Evolutionary conservation across 768 basidiomycete genomes (phyloP), one percentile per base, ranked within the genome.

Genomic region (Kwoniella mangroviensis): DNA sequence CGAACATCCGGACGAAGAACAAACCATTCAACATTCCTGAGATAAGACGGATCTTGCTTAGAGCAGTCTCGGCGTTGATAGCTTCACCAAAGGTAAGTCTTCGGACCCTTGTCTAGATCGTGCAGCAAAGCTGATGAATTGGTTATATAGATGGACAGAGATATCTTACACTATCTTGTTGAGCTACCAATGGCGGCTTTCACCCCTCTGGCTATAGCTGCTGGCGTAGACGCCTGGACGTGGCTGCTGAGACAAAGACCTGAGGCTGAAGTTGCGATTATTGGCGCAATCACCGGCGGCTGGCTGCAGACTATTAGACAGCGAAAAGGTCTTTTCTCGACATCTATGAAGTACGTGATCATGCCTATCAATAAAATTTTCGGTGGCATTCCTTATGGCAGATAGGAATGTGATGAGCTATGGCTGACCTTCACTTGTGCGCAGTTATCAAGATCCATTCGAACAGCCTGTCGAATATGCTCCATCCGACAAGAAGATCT

Each of bases 211-310:
- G 89, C 94, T 0, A 88, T 98, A 67, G 87, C 92, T 17, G 88
- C 92, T 1, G 95, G 93, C 0, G 90, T 94, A 53, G 94, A 98
- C 79, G 90, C 91, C 11, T 98, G 97, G 97, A 93, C 91, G 3
- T 98, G 95, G 95, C 87, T 97, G 0, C 91, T 97, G 63, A 89
- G 92, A 15, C 92, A 96, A 80, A 89, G 92, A 68, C 90, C 92
- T 0, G 87, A 88, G 57, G 85, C 91, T 12, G 95, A 98, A 82
- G 88, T 94, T 58, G 88, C 90, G 2, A 83, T 98, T 21, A 91
- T 98, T 87, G 85, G 88, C 4, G 94, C 98, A 76, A 88, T 98
- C 60, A 84, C 92, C 56, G 88, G 92, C 2, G 91, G 92, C 2
- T 99, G 97, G 97, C 87, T 90, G 58, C 87, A 88, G 65, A 92